Evolutionary conservation across 768 basidiomycete species (phyloP).

Genomic region (Psilocybe sp.): DNA sequence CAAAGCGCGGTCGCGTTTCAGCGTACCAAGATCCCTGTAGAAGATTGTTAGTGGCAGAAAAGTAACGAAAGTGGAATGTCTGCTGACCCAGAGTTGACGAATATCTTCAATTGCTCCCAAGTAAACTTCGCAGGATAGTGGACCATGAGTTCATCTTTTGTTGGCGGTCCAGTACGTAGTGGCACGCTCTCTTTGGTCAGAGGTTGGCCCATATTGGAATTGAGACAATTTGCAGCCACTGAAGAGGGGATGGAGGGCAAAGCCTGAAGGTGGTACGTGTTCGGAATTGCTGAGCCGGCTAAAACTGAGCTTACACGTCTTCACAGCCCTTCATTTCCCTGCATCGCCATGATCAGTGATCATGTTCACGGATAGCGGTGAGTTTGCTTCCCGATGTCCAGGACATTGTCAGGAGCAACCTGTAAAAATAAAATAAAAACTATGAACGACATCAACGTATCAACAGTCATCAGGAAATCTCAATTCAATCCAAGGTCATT

Average conservation of each 20-base stretch:
- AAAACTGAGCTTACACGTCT: too few relatives aligned
- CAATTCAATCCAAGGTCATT: too few relatives aligned
- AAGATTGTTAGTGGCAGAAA: neutral
- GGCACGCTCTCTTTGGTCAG: conserved; percentile 28
- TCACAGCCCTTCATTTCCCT: too few relatives aligned
- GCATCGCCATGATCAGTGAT: too few relatives aligned
- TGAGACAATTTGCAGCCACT: neutral
- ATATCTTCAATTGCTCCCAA: conserved; percentile 72
- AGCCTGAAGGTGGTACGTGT: neutral
- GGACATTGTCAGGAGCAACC: too few relatives aligned
- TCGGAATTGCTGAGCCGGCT: too few relatives aligned
- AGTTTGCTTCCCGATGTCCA: too few relatives aligned
- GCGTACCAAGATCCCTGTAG: conserved; percentile 72
- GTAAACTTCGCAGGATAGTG: conserved; percentile 78
- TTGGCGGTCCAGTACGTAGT: conserved; percentile 61
- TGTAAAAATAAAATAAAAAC: too few relatives aligned
- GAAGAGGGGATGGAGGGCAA: neutral
- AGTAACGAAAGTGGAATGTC: neutral
- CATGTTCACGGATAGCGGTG: too few relatives aligned
- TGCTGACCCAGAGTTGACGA: conserved; percentile 75
- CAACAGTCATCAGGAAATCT: too few relatives aligned
- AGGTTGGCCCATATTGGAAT: neutral
- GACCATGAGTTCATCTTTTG: conserved; percentile 58
- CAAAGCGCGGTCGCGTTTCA: conserved; percentile 70
- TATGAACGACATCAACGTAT: too few relatives aligned